These are phyloP conservation scores for Corynespora cassiicola DNA, from an alignment of 2,329 filamentous ascomycete species.

Conservation along the genomic window DNA sequence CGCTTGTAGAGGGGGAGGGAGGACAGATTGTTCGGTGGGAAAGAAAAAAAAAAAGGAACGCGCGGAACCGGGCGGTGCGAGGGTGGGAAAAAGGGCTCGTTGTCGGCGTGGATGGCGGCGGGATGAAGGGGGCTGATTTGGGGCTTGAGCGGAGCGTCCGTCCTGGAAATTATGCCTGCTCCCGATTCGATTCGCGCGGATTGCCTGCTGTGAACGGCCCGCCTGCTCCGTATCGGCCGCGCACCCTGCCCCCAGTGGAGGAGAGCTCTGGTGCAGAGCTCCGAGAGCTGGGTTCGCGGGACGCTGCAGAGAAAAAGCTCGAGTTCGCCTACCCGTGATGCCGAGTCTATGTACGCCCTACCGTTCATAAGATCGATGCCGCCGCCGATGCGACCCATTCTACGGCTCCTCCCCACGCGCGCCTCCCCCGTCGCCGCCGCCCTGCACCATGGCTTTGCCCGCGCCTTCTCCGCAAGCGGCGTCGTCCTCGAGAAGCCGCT, in stretches of 20 bases:
- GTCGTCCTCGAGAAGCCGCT: conserved; percentile 29
- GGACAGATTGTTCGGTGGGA: not conserved
- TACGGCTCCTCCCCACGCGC: conserved; percentile 11
- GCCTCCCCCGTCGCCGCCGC: conserved; percentile 2
- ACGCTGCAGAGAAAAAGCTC: too few species aligned
- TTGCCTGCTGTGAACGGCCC: too few species aligned
- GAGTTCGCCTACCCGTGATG: too few species aligned
- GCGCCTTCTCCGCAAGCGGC: conserved; percentile 24
- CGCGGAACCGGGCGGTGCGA: conserved; percentile 16
- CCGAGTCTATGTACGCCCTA: conserved; percentile 8
- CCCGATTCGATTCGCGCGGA: too few species aligned
- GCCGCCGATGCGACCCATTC: conserved; percentile 17
- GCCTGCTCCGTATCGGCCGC: too few species aligned
- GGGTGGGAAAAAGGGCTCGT: not conserved
- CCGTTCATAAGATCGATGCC: conserved; percentile 8
- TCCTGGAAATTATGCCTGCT: too few species aligned
- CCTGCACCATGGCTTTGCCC: conserved; percentile 15
- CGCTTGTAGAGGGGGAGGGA: not conserved
- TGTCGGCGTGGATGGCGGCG: not conserved
- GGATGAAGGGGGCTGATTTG: conserved; percentile 1
- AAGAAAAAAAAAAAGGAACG: conserved; percentile 1
- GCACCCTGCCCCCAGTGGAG: too few species aligned
- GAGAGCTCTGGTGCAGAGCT: too few species aligned
- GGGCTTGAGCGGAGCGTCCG: too few species aligned
- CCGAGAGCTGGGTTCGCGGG: too few species aligned